phyloP scores from a whole-genome alignment of 2,329 filamentous ascomycete genomes.

The Arthroderma sp. region DNA sequence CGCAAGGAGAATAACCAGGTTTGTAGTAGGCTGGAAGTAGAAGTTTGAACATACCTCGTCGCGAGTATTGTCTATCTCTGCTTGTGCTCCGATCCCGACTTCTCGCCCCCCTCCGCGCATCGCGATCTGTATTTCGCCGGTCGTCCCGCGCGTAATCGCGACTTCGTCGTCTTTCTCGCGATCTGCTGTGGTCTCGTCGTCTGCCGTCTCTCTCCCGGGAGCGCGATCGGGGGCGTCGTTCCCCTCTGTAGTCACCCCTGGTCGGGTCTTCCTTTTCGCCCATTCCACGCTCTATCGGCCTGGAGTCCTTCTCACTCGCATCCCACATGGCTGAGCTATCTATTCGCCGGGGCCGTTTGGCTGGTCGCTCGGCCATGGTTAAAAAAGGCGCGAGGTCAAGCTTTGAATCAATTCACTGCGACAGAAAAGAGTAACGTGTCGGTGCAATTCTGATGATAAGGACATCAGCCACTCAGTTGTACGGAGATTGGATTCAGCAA shows the following conservation, averaged over 20 bases:
- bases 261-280: constrained; percentile 23
- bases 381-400: constrained; percentile 5
- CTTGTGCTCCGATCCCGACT: constrained; percentile 23
- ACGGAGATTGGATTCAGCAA: too few relatives aligned
- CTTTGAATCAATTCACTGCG: not conserved
- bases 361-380: constrained; percentile 38
- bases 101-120: constrained; percentile 24
- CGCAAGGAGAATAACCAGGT: not conserved
- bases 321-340: constrained; percentile 53
- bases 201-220: constrained; percentile 28
- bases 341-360: constrained; percentile 38
- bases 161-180: constrained; percentile 25
- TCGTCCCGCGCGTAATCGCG: constrained; percentile 20
- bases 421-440: not conserved
- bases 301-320: constrained; percentile 21
- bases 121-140: constrained; percentile 27
- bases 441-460: too few relatives aligned
- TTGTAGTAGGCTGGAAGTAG: not conserved
- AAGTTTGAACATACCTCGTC: constrained; percentile 24
- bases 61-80: constrained; percentile 19
- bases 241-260: constrained; percentile 22
- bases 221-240: constrained; percentile 28
- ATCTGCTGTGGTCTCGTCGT: constrained; percentile 31
- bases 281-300: constrained; percentile 23
- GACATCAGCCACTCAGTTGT: too few relatives aligned